Evolutionary conservation across 2,329 filamentous ascomycete genomes (phyloP).

Genomic region (Trichophyton verrucosum): DNA sequence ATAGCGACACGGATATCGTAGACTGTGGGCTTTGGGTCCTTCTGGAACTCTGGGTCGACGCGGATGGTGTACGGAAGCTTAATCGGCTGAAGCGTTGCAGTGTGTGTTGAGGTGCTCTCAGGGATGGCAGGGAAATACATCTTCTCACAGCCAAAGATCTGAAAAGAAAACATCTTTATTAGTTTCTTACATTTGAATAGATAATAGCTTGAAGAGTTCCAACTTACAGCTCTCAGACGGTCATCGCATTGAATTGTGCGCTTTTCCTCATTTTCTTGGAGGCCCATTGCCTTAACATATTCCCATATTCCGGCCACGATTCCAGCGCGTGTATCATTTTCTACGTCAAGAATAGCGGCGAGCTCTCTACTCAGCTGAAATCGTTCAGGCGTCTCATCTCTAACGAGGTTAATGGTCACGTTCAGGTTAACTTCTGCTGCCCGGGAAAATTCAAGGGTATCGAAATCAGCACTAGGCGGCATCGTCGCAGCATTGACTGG

Average conservation of each 20-base stretch:
- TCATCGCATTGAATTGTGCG: conserved; percentile 85
- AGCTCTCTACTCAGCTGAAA: conserved; percentile 68
- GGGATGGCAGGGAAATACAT: conserved; percentile 79
- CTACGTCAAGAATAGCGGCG: conserved; percentile 71
- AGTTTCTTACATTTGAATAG: neutral
- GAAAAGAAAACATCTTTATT: conserved; percentile 7
- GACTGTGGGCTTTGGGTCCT: conserved; percentile 61
- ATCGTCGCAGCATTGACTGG: conserved; percentile 39
- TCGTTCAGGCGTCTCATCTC: conserved; percentile 76
- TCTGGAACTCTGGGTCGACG: conserved; percentile 73
- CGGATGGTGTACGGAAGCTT: conserved; percentile 85
- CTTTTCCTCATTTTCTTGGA: conserved; percentile 93
- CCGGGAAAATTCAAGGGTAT: conserved; percentile 81
- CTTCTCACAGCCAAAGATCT: conserved; percentile 63
- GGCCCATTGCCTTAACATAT: conserved; percentile 71
- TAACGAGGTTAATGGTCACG: conserved; percentile 71
- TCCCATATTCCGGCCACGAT: conserved; percentile 90
- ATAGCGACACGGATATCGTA: conserved; percentile 81
- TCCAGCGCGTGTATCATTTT: conserved; percentile 75
- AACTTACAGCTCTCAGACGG: conserved; percentile 57
- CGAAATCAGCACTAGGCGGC: conserved; percentile 66
- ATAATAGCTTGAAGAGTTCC: neutral
- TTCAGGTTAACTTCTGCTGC: conserved; percentile 88
- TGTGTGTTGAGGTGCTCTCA: conserved; percentile 65
- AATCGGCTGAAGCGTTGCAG: conserved; percentile 67